Percentiles rank a stretch among this genome's conserved stretches.
These are phyloP conservation scores for Oleoguttula mirabilis DNA, from an alignment of 495 filamentous ascomycete genomes.

Conservation along the genomic window DNA sequence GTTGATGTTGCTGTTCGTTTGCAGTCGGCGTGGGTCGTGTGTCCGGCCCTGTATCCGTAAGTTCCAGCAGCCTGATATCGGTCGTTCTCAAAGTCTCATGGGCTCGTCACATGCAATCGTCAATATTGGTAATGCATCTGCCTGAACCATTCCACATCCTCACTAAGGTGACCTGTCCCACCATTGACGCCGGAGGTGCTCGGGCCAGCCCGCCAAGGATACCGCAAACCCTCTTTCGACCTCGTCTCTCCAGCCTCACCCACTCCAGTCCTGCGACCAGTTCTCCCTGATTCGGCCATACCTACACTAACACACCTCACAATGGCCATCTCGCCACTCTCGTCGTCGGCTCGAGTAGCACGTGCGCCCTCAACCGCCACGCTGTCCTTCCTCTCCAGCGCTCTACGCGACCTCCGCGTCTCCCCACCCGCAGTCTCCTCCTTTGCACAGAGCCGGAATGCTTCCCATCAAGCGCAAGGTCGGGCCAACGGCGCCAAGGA, in stretches of 20 bases:
- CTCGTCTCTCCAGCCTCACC: no score
- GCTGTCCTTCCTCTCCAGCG: slow-evolving; percentile 8
- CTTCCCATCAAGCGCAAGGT: slow-evolving; percentile 76
- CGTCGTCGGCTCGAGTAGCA: neutral
- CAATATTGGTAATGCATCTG: no score
- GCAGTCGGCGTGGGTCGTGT: no score
- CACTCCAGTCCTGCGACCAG: neutral
- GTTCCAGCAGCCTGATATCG: no score
- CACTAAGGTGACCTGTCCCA: neutral
- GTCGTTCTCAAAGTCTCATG: no score
- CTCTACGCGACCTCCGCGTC: slow-evolving; percentile 15
- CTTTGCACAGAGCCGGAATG: slow-evolving; percentile 45
- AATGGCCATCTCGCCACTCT: neutral
- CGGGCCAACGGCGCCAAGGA: slow-evolving; percentile 74
- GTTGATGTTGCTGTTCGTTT: no score
- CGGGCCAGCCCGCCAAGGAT: slow-evolving; percentile 7
- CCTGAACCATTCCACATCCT: neutral
- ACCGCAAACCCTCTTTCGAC: slow-evolving; percentile 2
- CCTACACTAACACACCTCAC: no score
- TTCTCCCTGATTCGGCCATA: no score
- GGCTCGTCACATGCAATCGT: no score
- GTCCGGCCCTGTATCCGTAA: no score
- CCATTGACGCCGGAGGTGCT: slow-evolving; percentile 8
- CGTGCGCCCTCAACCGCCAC: slow-evolving; percentile 15
- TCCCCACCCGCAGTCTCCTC: slow-evolving; percentile 4